These are phyloP conservation scores for Hypoxylon lenormandii DNA, from an alignment of 495 filamentous ascomycete genomes.

Conservation along the genomic window DNA sequence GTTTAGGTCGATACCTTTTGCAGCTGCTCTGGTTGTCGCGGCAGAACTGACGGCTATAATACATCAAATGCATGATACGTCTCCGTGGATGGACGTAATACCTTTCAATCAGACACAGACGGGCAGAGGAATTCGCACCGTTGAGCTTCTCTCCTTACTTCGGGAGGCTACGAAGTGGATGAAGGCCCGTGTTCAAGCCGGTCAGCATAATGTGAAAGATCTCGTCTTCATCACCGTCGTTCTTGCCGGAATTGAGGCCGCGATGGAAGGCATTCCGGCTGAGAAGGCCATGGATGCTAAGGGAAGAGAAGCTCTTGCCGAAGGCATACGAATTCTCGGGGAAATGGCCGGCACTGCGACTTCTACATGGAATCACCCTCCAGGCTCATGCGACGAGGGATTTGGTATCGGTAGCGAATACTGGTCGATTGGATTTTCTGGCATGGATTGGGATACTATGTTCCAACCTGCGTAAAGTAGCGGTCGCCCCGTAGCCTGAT, in stretches of 20 bases:
- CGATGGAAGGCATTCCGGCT: conserved; percentile 11
- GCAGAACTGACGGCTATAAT: conserved; percentile 56
- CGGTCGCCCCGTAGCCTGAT: no score
- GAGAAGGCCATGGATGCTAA: conserved; percentile 25
- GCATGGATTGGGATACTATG: conserved; percentile 21
- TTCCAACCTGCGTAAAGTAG: background rate
- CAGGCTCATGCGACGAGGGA: conserved; percentile 4
- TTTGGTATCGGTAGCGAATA: conserved; percentile 14
- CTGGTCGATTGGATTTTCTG: conserved; percentile 28
- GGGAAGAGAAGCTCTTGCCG: conserved; percentile 3
- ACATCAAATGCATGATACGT: conserved; percentile 15
- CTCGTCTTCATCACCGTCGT: conserved; percentile 61
- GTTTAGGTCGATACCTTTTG: conserved; percentile 57
- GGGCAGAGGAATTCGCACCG: conserved; percentile 56
- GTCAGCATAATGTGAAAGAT: conserved; percentile 69
- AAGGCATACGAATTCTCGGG: conserved; percentile 10
- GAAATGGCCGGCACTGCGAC: conserved; percentile 9
- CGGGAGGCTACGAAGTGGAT: conserved; percentile 61
- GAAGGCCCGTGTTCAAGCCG: conserved; percentile 58
- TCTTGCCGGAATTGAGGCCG: conserved; percentile 58
- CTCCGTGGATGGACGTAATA: conserved; percentile 19
- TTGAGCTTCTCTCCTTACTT: conserved; percentile 62
- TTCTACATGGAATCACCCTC: conserved; percentile 2
- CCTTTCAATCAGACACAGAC: conserved; percentile 62
- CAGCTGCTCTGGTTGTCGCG: conserved; percentile 61